These are phyloP conservation scores for Amanita pallidorosea DNA, from an alignment of 768 basidiomycete genomes.

Conservation along the genomic window DNA sequence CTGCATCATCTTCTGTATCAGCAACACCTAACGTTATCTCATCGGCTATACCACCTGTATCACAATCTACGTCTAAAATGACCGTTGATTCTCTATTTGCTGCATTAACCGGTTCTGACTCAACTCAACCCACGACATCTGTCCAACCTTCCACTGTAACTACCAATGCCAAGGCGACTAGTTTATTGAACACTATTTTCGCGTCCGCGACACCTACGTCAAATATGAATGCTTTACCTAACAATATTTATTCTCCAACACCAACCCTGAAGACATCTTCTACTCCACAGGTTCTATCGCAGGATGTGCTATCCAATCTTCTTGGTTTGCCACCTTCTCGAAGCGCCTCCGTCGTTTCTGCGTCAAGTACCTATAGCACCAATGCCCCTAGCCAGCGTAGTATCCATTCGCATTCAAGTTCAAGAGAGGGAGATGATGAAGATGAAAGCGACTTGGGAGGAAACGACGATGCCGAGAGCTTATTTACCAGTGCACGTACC, in stretches of 20 bases:
- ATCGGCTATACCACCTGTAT: conserved; percentile 12
- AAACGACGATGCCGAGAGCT: conserved; percentile 6
- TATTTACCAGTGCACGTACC: neutral
- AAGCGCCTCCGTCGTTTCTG: conserved; percentile 28
- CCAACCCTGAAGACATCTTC: conserved; percentile 30
- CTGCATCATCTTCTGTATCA: conserved; percentile 10
- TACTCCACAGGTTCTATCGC: conserved; percentile 57
- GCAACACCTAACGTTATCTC: neutral
- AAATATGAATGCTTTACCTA: conserved; percentile 10
- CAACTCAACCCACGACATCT: conserved; percentile 16
- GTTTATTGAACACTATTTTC: conserved; percentile 63
- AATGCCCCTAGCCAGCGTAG: conserved; percentile 10
- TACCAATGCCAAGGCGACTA: conserved; percentile 24
- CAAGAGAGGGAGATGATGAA: conserved; percentile 52
- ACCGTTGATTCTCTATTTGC: conserved; percentile 41
- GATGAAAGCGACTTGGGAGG: conserved; percentile 21
- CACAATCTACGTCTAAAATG: conserved; percentile 26
- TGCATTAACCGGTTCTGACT: conserved; percentile 16
- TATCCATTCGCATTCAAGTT: conserved; percentile 30
- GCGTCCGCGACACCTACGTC: conserved; percentile 41
- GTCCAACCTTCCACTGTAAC: conserved; percentile 6
- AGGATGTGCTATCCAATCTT: conserved; percentile 57
- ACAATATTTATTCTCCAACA: conserved; percentile 42
- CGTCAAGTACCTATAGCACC: conserved; percentile 5
- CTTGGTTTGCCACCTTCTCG: conserved; percentile 43